Evolutionary conservation across 1,284 basidiomycete species (phyloP).

Genomic region (Grifola frondosa): DNA sequence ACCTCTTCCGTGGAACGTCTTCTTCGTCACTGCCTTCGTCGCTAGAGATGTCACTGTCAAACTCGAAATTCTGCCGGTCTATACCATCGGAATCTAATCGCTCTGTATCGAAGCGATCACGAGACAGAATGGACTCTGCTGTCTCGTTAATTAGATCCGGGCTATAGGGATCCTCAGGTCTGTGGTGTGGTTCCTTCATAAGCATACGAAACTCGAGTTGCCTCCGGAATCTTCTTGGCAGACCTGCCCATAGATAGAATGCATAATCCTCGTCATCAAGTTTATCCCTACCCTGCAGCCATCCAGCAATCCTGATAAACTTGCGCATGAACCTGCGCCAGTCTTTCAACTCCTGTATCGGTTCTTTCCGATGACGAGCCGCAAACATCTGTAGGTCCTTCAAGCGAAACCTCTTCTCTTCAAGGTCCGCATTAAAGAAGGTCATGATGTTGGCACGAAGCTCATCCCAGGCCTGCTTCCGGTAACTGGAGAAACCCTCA

Average conservation of each 20-base stretch:
- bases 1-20: neutral
- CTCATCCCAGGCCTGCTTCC: neutral
- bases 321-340: neutral
- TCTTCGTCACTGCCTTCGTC: neutral
- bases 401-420: constrained; percentile 1
- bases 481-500: neutral
- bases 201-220: neutral
- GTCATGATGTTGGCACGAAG: neutral
- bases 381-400: constrained; percentile 1
- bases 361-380: neutral
- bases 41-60: neutral
- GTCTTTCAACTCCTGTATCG: constrained; percentile 1
- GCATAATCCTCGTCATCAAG: neutral
- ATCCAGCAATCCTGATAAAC: constrained; percentile 2
- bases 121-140: neutral
- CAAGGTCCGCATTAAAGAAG: constrained; percentile 6
- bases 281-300: neutral
- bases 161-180: neutral
- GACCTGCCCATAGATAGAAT: constrained; percentile 1
- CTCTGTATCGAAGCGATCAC: constrained; percentile 1
- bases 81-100: neutral
- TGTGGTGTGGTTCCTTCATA: constrained; percentile 1
- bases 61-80: neutral
- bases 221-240: neutral
- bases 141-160: neutral